Percentiles rank a stretch among this genome's conserved stretches.
Evolutionary conservation across 2,329 filamentous ascomycete species (phyloP).

Genomic region (Trichoderma sp.): DNA sequence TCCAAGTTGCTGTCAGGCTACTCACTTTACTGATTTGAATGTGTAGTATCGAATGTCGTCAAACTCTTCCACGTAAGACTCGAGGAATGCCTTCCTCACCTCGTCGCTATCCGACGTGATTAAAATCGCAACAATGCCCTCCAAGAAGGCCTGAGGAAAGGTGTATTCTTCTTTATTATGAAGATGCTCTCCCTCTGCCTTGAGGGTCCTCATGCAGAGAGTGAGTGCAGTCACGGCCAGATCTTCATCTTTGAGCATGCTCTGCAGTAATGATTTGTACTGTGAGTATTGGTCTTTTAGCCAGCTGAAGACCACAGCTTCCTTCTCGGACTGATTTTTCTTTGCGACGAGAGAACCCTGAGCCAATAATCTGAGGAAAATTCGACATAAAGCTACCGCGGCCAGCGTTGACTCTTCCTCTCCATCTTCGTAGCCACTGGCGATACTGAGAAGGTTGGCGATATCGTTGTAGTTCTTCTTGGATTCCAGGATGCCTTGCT

Average conservation of each 20-base stretch:
- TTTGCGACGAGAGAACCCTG: conserved; percentile 70
- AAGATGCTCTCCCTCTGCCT: conserved; percentile 71
- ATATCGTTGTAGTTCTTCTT: conserved; percentile 94
- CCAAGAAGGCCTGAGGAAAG: conserved; percentile 71
- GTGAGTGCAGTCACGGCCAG: conserved; percentile 74
- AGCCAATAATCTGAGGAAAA: conserved; percentile 81
- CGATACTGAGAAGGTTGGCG: conserved; percentile 64
- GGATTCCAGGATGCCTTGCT: conserved; percentile 81
- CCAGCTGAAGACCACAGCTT: conserved; percentile 76
- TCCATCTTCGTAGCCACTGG: conserved; percentile 53
- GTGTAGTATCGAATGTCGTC: conserved; percentile 87
- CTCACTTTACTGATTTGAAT: conserved; percentile 73
- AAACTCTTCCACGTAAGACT: conserved; percentile 77
- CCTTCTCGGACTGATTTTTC: conserved; percentile 70
- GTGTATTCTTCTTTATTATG: conserved; percentile 65
- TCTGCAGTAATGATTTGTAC: conserved; percentile 66
- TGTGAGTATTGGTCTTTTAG: conserved; percentile 74
- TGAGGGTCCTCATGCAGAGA: conserved; percentile 80
- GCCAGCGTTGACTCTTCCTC: conserved; percentile 66
- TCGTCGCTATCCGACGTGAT: conserved; percentile 61
- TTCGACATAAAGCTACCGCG: conserved; percentile 79
- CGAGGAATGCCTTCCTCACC: conserved; percentile 71
- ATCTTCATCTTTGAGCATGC: conserved; percentile 64
- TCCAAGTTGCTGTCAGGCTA: conserved; percentile 30
- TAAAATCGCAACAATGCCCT: conserved; percentile 64